These are phyloP conservation scores for Periglandula ipomoeae DNA, from an alignment of 2,329 filamentous ascomycete genomes.

Conservation along the genomic window DNA sequence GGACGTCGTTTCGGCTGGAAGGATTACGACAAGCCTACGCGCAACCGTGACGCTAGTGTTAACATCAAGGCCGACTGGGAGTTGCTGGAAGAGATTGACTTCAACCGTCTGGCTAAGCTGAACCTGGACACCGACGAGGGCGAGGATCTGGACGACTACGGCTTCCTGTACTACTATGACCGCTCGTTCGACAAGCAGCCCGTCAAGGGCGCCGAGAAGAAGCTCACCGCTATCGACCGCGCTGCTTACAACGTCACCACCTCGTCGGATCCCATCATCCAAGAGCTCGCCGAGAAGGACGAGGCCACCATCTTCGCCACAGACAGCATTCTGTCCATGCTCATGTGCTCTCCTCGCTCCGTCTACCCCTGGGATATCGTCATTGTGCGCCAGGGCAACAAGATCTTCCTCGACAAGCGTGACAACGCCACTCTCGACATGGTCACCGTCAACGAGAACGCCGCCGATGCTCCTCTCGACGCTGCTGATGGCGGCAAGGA, in stretches of 20 bases:
- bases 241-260: slow-evolving; percentile 98
- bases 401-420: slow-evolving; percentile 98
- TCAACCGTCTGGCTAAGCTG: slow-evolving; percentile 87
- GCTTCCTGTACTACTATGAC: slow-evolving; percentile 98
- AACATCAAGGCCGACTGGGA: slow-evolving; percentile 95
- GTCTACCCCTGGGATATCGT: slow-evolving; percentile 99
- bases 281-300: slow-evolving; percentile 91
- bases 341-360: slow-evolving; percentile 95
- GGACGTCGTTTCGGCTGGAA: slow-evolving; percentile 95
- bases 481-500: slow-evolving; percentile 89
- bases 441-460: slow-evolving; percentile 99
- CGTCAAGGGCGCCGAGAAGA: slow-evolving; percentile 80
- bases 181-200: slow-evolving; percentile 88
- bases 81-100: slow-evolving; percentile 97
- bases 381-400: slow-evolving; percentile 85
- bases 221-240: slow-evolving; percentile 80
- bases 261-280: slow-evolving; percentile 89
- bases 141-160: slow-evolving; percentile 90
- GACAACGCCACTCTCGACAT: slow-evolving; percentile 91
- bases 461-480: slow-evolving; percentile 87
- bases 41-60: slow-evolving; percentile 91
- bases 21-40: slow-evolving; percentile 95
- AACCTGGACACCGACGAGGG: slow-evolving; percentile 92
- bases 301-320: slow-evolving; percentile 96
- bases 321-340: slow-evolving; percentile 94